phyloP scores from a whole-genome alignment of 495 filamentous ascomycete species.

The Thozetella sp. region DNA sequence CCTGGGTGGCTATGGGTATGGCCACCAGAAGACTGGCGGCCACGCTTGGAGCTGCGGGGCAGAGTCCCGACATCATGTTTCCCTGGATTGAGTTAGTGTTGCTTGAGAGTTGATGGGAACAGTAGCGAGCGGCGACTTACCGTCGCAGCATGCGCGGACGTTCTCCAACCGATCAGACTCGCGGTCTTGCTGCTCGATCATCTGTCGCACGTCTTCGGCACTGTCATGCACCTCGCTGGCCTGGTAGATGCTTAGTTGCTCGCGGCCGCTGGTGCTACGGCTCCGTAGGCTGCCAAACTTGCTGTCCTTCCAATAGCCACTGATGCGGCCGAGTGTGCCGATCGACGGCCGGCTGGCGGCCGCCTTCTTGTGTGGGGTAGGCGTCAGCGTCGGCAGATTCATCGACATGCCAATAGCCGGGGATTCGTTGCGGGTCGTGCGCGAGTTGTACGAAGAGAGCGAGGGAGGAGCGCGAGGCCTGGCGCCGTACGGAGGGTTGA shows the following conservation, averaged over 20 bases:
- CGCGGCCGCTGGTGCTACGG: slow-evolving; percentile 39
- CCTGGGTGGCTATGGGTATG: slow-evolving; percentile 33
- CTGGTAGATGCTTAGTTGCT: slow-evolving; percentile 63
- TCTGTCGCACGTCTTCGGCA: slow-evolving; percentile 75
- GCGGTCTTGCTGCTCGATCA: slow-evolving; percentile 73
- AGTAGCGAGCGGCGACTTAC: slow-evolving; percentile 51
- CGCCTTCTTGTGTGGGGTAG: slow-evolving; percentile 37
- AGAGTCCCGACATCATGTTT: slow-evolving; percentile 73
- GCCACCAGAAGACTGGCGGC: slow-evolving; percentile 23
- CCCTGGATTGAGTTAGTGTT: slow-evolving; percentile 45
- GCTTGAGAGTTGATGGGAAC: slow-evolving; percentile 10
- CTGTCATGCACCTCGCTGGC: slow-evolving; percentile 73
- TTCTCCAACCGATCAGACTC: slow-evolving; percentile 85
- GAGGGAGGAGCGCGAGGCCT: slow-evolving; percentile 60
- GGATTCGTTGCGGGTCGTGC: slow-evolving; percentile 62
- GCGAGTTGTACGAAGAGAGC: slow-evolving; percentile 81
- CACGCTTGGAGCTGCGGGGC: slow-evolving; percentile 38
- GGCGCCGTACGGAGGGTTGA: slow-evolving; percentile 69
- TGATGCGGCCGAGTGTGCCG: slow-evolving; percentile 42
- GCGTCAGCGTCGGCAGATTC: slow-evolving; percentile 47
- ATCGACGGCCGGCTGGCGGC: slow-evolving; percentile 24
- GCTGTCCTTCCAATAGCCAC: slow-evolving; percentile 47
- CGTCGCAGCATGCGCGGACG: slow-evolving; percentile 96
- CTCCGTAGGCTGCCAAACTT: slow-evolving; percentile 47
- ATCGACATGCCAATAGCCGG: slow-evolving; percentile 43